Base-by-base conservation (phyloP, 352 stramenopile genomes). In the Globisporangium acanthophoron region DNA sequence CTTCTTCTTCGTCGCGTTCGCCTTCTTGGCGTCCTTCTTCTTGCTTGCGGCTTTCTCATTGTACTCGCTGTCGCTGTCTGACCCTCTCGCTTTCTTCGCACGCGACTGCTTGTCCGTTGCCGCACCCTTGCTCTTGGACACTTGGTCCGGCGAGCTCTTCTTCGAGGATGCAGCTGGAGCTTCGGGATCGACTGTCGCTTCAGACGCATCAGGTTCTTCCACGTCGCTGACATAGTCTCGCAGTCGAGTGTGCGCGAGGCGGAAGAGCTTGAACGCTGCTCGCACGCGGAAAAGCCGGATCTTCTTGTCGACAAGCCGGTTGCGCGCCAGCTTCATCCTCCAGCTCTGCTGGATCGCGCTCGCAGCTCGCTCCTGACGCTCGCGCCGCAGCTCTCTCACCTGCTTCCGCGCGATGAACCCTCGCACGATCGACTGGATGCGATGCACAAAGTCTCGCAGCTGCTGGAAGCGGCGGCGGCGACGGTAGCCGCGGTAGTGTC, bases 341-440 rank as follows among this genome's bases (percentile, higher is more conserved):
- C 67, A 75, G 16, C 49, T 48, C 16, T 52, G 47, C 43, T 78
- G 64, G 33, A 86, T 80, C 31, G 20, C 43, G 51, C 31, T 71
- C 5, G 64, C 70, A n/a, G 70, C 61, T 35, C 52, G 59, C 54
- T 75, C 65, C 37, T 70, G 63, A 33, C 70, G 67, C 12, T 62
- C 43, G 29, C 64, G 61, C 13, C 64, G 70, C 24, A 81, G 47
- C 46, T 69, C 67, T 13, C 61, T 52, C 33, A 77, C 62, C 47
- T 62, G 63, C 55, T 63, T 75, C 20, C 65, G 61, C 44, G 58
- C 70, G 4, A 86, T 59, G 52, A 74, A 86, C 8, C 74, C 64
- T 43, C 76, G 65, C n/a, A 71, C 66, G 58, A 84, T 76, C 20
- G 69, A 61, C 35, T 86, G 74, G 4, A 82, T 60, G 13, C 67